These are phyloP conservation scores for Brassica carinata DNA, from an alignment of 345 rosid species.

Conservation along the genomic window DNA sequence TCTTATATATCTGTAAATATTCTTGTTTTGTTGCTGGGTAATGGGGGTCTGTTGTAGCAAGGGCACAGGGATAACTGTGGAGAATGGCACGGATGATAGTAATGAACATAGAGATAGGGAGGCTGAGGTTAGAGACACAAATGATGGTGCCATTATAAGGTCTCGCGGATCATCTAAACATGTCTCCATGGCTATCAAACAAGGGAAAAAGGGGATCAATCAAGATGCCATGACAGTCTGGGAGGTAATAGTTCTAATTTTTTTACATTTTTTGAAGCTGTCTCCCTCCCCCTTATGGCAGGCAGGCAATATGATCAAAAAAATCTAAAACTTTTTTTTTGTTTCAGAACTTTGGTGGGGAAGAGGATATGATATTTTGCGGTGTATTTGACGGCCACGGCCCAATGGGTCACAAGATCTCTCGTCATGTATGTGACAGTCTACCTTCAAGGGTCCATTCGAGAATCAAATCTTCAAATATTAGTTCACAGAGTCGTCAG, in stretches of 20 bases:
- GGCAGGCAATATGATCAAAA: neutral
- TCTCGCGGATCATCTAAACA: constrained; percentile 58
- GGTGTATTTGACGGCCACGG: constrained; percentile 99
- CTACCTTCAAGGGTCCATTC: constrained; percentile 74
- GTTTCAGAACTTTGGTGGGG: constrained; percentile 69
- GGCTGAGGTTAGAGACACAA: constrained; percentile 41
- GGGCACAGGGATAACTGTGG: constrained; percentile 34
- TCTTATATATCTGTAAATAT: neutral
- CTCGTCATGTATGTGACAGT: constrained; percentile 62
- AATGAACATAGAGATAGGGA: constrained; percentile 34
- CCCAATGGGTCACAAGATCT: constrained; percentile 80
- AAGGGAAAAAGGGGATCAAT: constrained; percentile 80
- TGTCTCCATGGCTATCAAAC: constrained; percentile 73
- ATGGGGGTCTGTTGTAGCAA: constrained; percentile 94
- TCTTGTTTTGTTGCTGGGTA: constrained; percentile 21
- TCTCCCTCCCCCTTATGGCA: neutral
- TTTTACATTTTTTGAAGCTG: too few species aligned
- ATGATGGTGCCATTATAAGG: constrained; percentile 67
- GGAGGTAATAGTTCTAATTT: constrained; percentile 62
- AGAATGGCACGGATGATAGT: constrained; percentile 38
- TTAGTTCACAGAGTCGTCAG: constrained; percentile 25
- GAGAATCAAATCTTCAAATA: constrained; percentile 44
- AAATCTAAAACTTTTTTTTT: neutral
- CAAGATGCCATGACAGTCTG: constrained; percentile 92
- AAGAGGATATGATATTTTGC: constrained; percentile 66